A percentile compares a stretch with the other conserved stretches of the same genome.
Evolutionary conservation across 768 basidiomycete species (phyloP).

Genomic region (Naganishia vaughanmartiniae): DNA sequence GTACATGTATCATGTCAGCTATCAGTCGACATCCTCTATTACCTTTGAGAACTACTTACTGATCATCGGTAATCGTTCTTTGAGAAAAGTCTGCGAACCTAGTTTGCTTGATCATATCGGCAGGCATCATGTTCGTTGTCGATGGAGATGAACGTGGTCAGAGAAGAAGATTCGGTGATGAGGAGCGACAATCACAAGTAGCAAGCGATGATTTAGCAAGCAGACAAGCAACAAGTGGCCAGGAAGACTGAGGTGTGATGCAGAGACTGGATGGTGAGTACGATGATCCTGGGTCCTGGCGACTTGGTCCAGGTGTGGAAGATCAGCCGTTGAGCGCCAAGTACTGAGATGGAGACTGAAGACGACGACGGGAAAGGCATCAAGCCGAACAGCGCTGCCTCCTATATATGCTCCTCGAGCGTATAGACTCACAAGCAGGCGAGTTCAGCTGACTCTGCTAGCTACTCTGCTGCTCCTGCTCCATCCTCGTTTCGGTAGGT

Average conservation of each 20-base stretch:
- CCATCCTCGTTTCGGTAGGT: background rate
- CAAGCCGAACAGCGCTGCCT: too few species aligned
- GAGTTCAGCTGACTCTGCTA: too few species aligned
- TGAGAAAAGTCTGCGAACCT: background rate
- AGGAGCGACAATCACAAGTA: background rate
- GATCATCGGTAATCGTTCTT: background rate
- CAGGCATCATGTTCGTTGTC: background rate
- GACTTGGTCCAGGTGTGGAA: too few species aligned
- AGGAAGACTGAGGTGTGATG: background rate
- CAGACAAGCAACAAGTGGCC: slow-evolving; percentile 8
- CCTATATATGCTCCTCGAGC: too few species aligned
- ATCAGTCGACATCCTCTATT: background rate
- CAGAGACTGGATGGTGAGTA: background rate
- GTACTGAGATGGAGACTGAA: too few species aligned
- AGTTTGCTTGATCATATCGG: background rate
- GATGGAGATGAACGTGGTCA: background rate
- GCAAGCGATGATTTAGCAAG: slow-evolving; percentile 18
- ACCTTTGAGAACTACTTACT: background rate
- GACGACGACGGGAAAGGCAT: too few species aligned
- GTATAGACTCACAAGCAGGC: too few species aligned
- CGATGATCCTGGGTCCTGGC: too few species aligned
- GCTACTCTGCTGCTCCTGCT: too few species aligned
- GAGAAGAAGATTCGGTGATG: background rate
- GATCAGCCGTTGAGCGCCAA: too few species aligned
- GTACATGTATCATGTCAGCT: background rate